Evolutionary conservation across 2,329 filamentous ascomycete species (phyloP), one percentile per base, ranked within the genome.

Genomic region (Pestalotiopsis sp.): DNA sequence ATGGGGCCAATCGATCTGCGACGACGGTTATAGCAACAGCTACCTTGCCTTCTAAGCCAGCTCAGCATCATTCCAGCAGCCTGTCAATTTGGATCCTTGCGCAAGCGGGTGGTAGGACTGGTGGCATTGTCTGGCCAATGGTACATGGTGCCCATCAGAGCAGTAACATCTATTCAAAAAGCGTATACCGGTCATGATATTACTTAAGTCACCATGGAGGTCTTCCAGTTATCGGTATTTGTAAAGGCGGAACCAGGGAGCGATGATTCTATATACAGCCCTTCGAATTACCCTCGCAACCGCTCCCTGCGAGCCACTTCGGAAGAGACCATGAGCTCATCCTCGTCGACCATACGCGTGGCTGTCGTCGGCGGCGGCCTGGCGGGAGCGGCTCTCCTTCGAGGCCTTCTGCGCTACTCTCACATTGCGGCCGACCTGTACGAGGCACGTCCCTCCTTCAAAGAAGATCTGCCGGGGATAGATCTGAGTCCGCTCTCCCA

Each of bases 281-380:
- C 17, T 10, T n/a, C 17, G 44, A 52, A 22, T 3, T 22, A 1
- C 44, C 3, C 44, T 52, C 17, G 20, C 7, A 9, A 20, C 39
- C 57, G 63, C 13, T n/a, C 22, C 22, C 58, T 9, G 30, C 64
- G 11, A 58, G 38, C 24, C 39, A 56, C 14, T 9, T 38, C 14
- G 30, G 24, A 35, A 26, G 61, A 56, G 62, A 58, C 35, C n/a
- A 74, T 75, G 73, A 69, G 48, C 55, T 66, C 62, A 22, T 58
- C 68, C 2, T 67, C 71, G 35, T 74, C 73, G 14, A 73, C 71
- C 24, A 74, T 76, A 35, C 71, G 73, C 35, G 71, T 78, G 30
- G 76, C 75, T 52, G 76, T 78, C 39, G 66, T 78, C 40, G 76
- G 76, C 39, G 75, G 75, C 17, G 73, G 73, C 0, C 59, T 78